Conservation (phyloP, 2,329 filamentous ascomycete species). For the Colletotrichum viniferum region DNA sequence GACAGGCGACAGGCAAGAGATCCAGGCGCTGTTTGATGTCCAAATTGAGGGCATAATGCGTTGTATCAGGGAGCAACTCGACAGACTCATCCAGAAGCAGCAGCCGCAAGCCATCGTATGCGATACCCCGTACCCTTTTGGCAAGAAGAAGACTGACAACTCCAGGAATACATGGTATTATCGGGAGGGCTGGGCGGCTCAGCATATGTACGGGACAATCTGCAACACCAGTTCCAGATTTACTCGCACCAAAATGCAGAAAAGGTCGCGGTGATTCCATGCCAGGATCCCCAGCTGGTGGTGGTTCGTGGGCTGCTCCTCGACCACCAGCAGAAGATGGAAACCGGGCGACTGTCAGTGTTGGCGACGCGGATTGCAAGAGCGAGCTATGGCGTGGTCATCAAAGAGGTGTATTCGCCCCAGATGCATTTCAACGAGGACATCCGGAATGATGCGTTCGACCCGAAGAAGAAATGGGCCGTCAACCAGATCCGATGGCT, state of each 20-base stretch:
- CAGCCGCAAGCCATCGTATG: slow-evolving; percentile 38
- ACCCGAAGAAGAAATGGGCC: slow-evolving; percentile 39
- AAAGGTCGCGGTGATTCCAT: slow-evolving; percentile 43
- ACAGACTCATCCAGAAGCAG: slow-evolving; percentile 38
- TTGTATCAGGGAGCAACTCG: slow-evolving; percentile 43
- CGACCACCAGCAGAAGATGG: slow-evolving; percentile 53
- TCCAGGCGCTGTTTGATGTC: slow-evolving; percentile 17
- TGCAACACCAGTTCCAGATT: slow-evolving; percentile 39
- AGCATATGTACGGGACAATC: slow-evolving; percentile 46
- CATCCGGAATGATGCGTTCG: slow-evolving; percentile 35
- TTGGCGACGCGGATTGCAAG: slow-evolving; percentile 45
- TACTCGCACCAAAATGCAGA: slow-evolving; percentile 39
- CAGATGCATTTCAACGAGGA: slow-evolving; percentile 39
- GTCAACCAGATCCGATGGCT: slow-evolving; percentile 47
- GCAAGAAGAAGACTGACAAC: slow-evolving; percentile 5
- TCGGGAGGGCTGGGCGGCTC: slow-evolving; percentile 52
- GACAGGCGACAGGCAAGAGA: background rate
- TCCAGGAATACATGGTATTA: slow-evolving; percentile 45
- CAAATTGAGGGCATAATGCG: slow-evolving; percentile 43
- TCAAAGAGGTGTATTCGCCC: slow-evolving; percentile 40
- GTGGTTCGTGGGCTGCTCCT: slow-evolving; percentile 58
- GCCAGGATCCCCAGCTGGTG: slow-evolving; percentile 57
- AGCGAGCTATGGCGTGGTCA: slow-evolving; percentile 47
- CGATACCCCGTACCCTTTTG: background rate
- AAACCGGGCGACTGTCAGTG: slow-evolving; percentile 43